Percentiles rank a stretch among this genome's conserved stretches.
These are phyloP conservation scores for Penicillium sp. DNA, from an alignment of 2,329 filamentous ascomycete species.

Conservation along the genomic window DNA sequence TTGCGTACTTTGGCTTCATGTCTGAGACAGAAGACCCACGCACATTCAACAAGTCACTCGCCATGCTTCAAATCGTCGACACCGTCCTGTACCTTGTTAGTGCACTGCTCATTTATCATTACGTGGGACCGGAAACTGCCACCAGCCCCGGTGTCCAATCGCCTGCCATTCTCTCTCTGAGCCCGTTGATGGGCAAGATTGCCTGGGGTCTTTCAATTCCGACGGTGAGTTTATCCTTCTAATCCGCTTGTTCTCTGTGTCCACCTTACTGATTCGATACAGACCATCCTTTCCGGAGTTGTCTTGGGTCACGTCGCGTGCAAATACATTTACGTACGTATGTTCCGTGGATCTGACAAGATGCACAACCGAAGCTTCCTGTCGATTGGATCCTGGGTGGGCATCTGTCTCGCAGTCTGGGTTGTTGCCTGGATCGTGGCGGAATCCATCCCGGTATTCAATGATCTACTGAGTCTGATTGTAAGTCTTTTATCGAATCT, in stretches of 20 bases:
- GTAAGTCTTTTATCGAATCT: conserved; percentile 17
- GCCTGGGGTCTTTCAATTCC: conserved; percentile 67
- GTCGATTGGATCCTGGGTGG: conserved; percentile 58
- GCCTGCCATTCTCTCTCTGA: conserved; percentile 64
- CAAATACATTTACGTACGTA: conserved; percentile 63
- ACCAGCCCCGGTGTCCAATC: conserved; percentile 49
- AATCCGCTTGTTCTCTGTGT: neutral
- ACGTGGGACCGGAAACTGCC: conserved; percentile 51
- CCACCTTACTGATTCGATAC: neutral
- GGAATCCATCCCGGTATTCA: conserved; percentile 67
- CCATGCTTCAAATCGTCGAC: conserved; percentile 59
- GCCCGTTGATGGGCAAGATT: conserved; percentile 56
- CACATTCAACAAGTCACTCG: conserved; percentile 62
- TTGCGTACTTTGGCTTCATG: conserved; percentile 66
- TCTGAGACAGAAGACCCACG: conserved; percentile 61
- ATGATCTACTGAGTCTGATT: conserved; percentile 62
- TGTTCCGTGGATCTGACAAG: conserved; percentile 59
- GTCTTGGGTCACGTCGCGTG: conserved; percentile 65
- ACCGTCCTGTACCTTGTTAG: conserved; percentile 64
- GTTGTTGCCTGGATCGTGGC: conserved; percentile 64
- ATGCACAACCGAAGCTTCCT: conserved; percentile 49
- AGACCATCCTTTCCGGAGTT: conserved; percentile 66
- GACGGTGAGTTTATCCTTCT: conserved; percentile 42
- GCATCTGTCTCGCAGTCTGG: conserved; percentile 56
- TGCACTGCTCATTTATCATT: conserved; percentile 66